Conservation (phyloP, 208 protist genomes). For the Herpetomonas tarakana region DNA sequence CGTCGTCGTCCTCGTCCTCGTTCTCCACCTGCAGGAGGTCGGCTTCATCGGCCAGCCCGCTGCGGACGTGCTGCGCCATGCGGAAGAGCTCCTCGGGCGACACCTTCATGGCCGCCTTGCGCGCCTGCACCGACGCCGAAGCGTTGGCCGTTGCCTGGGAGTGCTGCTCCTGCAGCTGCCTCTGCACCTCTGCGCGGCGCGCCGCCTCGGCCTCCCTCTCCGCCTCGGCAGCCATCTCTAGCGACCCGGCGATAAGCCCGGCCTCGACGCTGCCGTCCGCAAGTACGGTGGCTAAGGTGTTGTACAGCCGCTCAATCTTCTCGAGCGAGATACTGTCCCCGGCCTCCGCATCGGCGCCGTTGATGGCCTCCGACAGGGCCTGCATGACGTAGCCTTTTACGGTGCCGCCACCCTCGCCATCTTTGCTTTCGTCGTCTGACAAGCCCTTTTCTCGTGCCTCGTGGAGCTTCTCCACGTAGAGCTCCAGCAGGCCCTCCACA, state of each 20-base stretch:
- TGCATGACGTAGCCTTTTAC: constrained; percentile 12
- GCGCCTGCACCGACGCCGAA: constrained; percentile 36
- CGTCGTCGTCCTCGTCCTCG: constrained; percentile 67
- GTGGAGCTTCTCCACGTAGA: constrained; percentile 32
- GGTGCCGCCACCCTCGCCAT: neutral
- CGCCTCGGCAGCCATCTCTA: constrained; percentile 55
- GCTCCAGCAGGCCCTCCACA: constrained; percentile 63
- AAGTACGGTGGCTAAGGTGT: constrained; percentile 46
- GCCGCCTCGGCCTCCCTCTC: constrained; percentile 39
- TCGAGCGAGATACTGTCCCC: constrained; percentile 38
- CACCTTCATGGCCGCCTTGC: constrained; percentile 71
- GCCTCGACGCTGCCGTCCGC: constrained; percentile 25
- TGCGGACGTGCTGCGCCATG: constrained; percentile 80
- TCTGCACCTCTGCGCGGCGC: constrained; percentile 15
- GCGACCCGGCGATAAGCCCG: constrained; percentile 56
- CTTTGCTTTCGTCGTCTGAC: constrained; percentile 4
- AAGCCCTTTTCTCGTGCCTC: constrained; percentile 4
- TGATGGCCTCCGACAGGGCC: constrained; percentile 23
- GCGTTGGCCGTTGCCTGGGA: constrained; percentile 20
- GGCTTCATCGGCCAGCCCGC: constrained; percentile 78
- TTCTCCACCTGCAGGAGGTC: constrained; percentile 61
- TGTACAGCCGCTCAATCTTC: constrained; percentile 58
- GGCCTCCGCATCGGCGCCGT: constrained; percentile 23
- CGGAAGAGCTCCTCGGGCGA: constrained; percentile 87
- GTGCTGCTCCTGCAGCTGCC: constrained; percentile 8